Base-by-base conservation (phyloP, 2,329 filamentous ascomycete species). In the Alternaria hordeiaustralica region DNA sequence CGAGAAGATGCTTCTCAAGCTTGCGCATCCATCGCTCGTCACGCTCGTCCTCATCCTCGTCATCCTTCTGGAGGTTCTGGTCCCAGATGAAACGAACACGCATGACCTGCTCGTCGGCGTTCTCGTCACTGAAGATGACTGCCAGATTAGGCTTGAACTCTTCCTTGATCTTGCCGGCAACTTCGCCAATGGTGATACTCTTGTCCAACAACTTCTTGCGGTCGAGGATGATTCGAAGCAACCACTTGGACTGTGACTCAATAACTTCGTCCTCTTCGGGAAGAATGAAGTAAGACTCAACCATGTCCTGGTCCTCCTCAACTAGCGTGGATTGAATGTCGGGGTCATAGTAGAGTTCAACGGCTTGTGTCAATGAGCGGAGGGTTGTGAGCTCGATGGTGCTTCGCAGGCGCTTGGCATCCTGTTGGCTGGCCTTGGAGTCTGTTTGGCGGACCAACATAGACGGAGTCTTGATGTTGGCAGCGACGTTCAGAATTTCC, bases 401-500 rank as follows among this genome's bases (percentile, higher is more conserved):
- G 79, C 92, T 97, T 79, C 96, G 93, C 68, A 99, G 86, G 55
- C 92, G 92, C 67, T 90, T 98, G 50, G 93, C 94, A 60, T 89
- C 86, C 56, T 96, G 92, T 78, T 97, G 92, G 62, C 88, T 88
- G 43, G 86, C 87, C 15, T 85, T 80, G 13, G 57, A 12, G 25
- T 87, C 85, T 55, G 90, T 86, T 71, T 97, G 88, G 77, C 94
- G 97, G 36, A 99, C 93, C 65, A 92, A 90, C 95, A 99, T 98
- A 55, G 93, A 94, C 2, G 96, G 96, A 0, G 96, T 99, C 86
- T 98, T 99, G 85, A 99, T 97, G 82, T 98, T 96, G 72, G 92
- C 94, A 0, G 96, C 96, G 63, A 99, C 90, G 80, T 99, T 99
- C 61, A 99, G 87, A 89, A 99, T 99, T 84, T 99, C 96, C 87